Evolutionary conservation across 1,284 basidiomycete species (phyloP), one percentile per base, ranked within the genome.

Genomic region (Irpex sp.): DNA sequence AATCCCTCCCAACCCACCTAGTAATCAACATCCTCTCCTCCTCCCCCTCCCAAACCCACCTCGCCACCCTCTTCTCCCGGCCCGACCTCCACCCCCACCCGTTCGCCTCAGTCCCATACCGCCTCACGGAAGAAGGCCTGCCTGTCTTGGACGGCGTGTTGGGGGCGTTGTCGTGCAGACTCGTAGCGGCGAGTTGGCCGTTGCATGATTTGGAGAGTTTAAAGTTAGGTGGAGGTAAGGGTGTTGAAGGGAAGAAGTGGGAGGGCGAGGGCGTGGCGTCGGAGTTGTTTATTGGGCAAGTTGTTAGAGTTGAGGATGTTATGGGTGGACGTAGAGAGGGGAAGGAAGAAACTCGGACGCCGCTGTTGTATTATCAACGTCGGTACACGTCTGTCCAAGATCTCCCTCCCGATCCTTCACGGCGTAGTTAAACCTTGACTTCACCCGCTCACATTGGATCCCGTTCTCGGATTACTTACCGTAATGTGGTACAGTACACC

Each of bases 21-120:
- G 82, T 89, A 63, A 76, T 92, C 66, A 92, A 90, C 73, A 72
- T 92, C 53, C 83, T 92, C 61, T 85, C 87, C 9, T 83, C 85
- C 0, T 85, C 87, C 9, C 83, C 85, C 0, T 71, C 78, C 0
- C 90, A 92, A 72, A 76, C 81, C 0, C 70, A 77, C 51, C 68
- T 81, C 36, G 89, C 90, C 2, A 70, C 81, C 31, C 76, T 75
- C 57, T 92, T 92, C 71, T 86, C 90, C 1, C 75, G 86, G 47
- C 81, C 87, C 1, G 87, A 90, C 69, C 72, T 88, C 11, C 73
- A 87, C 66, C 82, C 86, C 0, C 75, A 77, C 9, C 89, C 89
- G 6, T 89, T 88, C 64, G 69, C 67, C 0, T 73, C 74, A 43
- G 71, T 78, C 0, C 71, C 70, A 4, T 81, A 82, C 69, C 71